Percentiles rank a stretch among this genome's conserved stretches.
phyloP scores from a whole-genome alignment of 371 early-diverging fungal species.

The Chytridium lagenaria region DNA sequence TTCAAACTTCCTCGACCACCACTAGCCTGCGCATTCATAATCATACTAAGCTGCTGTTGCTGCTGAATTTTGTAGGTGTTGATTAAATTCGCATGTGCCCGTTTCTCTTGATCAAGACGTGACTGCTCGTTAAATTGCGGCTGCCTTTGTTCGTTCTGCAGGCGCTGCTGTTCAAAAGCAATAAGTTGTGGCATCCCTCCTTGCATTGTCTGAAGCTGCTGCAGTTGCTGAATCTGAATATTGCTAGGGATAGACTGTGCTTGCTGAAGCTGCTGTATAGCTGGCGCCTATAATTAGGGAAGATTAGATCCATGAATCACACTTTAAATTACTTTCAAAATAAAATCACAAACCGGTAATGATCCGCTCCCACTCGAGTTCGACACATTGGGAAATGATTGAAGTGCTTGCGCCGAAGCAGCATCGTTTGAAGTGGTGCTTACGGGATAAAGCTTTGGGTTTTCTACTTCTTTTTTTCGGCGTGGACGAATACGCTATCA shows the following conservation, averaged over 20 bases:
- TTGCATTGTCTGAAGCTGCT: conserved; percentile 15
- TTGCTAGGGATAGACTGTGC: too few relatives aligned
- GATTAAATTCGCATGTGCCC: not conserved
- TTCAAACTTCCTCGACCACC: not conserved
- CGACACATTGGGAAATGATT: too few relatives aligned
- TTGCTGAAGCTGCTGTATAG: conserved; percentile 1
- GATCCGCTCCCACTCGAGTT: too few relatives aligned
- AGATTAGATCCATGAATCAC: too few relatives aligned
- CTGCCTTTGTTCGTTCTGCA: not conserved
- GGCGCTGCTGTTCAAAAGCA: not conserved
- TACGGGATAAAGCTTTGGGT: conserved; percentile 4
- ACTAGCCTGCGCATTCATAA: not conserved
- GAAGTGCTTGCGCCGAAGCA: not conserved
- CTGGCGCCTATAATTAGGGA: not conserved
- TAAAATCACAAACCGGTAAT: too few relatives aligned
- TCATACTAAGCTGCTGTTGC: not conserved
- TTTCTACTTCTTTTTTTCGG: too few relatives aligned
- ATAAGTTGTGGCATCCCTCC: not conserved
- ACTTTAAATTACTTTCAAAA: too few relatives aligned
- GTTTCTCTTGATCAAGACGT: not conserved
- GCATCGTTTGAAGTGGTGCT: not conserved
- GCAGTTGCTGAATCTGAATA: conserved; percentile 9
- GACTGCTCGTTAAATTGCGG: conserved; percentile 5
- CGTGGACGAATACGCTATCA: too few relatives aligned
- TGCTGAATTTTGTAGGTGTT: not conserved